Base-by-base conservation (phyloP, 306 rosid genomes). In the Erythrophleum fordii region DNA sequence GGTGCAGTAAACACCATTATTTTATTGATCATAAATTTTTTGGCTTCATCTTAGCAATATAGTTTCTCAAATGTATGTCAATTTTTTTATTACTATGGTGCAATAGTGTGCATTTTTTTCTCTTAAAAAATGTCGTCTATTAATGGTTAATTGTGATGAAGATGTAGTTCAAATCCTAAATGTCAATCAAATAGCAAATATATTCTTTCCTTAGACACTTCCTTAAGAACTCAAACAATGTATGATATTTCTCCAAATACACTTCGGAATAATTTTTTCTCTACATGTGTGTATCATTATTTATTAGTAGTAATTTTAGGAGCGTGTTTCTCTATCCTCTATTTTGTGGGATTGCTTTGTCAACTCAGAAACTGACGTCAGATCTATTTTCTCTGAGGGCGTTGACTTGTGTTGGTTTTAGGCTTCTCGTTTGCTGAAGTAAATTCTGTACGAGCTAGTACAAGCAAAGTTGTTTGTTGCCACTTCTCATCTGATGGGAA, bases 401-500 rank as follows among this genome's bases (percentile, higher is more conserved):
- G 1, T 28, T 81, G n/a, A 11, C 75, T 83, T 62, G 31, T 61
- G 84, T 85, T 85, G 67, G 66, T 77, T 84, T 76, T 87, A 93
- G 99, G 92, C 55, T 93, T 93, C 90, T 72, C 97, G 22, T 96
- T 96, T 84, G 77, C 89, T 6, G 97, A 93, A 83, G 83, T 90
- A 42, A 87, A 55, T 81, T 85, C 92, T 79, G 86, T 88, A 72
- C 88, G 84, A 78, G 99, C 99, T 75, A 93, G 99, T 87, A 4
- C 86, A 35, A 90, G 91, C 81, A 96, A 96, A 92, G 92, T 96
- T 75, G 58, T 81, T 49, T 89, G 93, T 79, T 96, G 99, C 87
- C 99, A 96, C 89, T 96, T 96, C 85, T 96, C 99, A 64, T 90
- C 98, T 5, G 99, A 96, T 86, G 99, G 99, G 66, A 96, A 96